Evolutionary conservation across 2,329 filamentous ascomycete species (phyloP), one percentile per base, ranked within the genome.

Genomic region (Cladorrhinum sp.): DNA sequence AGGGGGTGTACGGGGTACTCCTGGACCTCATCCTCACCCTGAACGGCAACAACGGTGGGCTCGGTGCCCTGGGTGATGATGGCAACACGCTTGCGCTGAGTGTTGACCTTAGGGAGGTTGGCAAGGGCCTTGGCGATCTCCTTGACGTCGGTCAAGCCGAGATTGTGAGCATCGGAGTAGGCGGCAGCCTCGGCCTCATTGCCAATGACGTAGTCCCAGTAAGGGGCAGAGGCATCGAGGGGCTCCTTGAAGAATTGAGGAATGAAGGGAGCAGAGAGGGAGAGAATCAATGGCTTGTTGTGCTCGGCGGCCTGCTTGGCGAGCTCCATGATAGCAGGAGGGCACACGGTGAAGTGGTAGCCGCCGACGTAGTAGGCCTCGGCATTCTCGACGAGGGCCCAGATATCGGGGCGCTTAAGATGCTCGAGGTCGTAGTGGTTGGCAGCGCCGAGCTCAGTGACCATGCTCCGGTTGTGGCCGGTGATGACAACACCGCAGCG

Each of bases 391-490:
- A 95, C 95, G 56, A 97, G 83, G 68, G 86, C 84, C 95, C 95
- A 99, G 77, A 98, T 89, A 78, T 94, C 86, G 58, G 91, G 89
- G 75, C 87, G 86, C 86, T 96, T 92, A 75, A 99, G 80, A 77
- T 99, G 95, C 66, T 95, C 92, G 57, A 97, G 76, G 78, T 94
- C 94, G 82, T 99, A 99, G 82, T 92, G 90, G 82, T 99, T 99
- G 69, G 95, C 95, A 64, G 95, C 95, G 65, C 89, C 95, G 61
- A 99, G 89, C 73, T 98, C 92, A 64, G 95, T 99, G 82, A 89
- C 91, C 82, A 99, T 88, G 75, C 88, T 92, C 72, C 95, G 88
- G 86, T 98, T 89, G 83, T 96, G 91, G 73, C 92, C 95, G 39
- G 94, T 99, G 78, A 99, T 97, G 76, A 99, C 86, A 67, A 95